Evolutionary conservation across 1,139 yeast genomes (phyloP).

Genomic region (Saccharomycopsis crataegensis): DNA sequence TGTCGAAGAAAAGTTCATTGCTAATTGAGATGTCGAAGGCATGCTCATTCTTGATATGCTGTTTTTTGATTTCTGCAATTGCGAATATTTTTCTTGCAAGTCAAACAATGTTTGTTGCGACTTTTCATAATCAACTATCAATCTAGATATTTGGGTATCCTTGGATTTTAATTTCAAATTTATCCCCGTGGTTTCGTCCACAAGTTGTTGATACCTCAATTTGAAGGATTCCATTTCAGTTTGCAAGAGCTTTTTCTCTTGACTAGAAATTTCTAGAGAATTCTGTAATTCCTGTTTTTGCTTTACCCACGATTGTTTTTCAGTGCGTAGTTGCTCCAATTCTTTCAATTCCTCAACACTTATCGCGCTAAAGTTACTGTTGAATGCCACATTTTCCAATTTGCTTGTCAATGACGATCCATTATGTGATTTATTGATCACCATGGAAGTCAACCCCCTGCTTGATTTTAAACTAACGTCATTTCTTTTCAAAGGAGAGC

Average conservation of each 20-base stretch:
- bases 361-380: conserved; percentile 22
- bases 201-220: conserved; percentile 34
- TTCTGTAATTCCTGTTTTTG: conserved; percentile 34
- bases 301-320: conserved; percentile 44
- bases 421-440: conserved; percentile 4
- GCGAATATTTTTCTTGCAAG: neutral
- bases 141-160: conserved; percentile 56
- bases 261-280: conserved; percentile 22
- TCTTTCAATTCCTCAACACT: conserved; percentile 28
- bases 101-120: conserved; percentile 42
- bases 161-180: conserved; percentile 51
- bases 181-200: conserved; percentile 45
- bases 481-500: conserved; percentile 16
- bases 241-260: conserved; percentile 17
- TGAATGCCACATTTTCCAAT: conserved; percentile 12
- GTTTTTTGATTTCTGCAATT: conserved; percentile 18
- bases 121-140: conserved; percentile 53
- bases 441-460: conserved; percentile 14
- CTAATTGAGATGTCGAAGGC: conserved; percentile 2
- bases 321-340: conserved; percentile 43
- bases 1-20: neutral
- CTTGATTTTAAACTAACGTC: conserved; percentile 1
- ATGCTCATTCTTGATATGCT: conserved; percentile 2
- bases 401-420: conserved; percentile 3
- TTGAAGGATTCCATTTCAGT: conserved; percentile 22